Base-by-base conservation (phyloP, 371 early-diverging fungal species). In the Mortierella polycephala region DNA sequence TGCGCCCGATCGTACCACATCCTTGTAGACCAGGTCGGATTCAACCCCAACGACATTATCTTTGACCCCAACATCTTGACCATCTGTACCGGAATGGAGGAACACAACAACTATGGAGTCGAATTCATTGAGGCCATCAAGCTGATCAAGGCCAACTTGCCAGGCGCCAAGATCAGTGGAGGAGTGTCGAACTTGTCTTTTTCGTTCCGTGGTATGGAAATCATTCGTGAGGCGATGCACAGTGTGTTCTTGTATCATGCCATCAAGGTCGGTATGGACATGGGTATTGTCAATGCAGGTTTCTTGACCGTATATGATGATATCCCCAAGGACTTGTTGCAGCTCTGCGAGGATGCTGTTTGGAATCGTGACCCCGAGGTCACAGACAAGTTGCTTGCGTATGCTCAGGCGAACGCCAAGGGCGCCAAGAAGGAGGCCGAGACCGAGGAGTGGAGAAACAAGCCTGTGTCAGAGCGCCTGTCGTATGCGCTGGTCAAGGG, bases 241-340 rank as follows among this genome's bases (percentile, higher is more conserved):
- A 90, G 91, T 62, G 97, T 97, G 14, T 97, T 97, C 76, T 82
- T 96, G 76, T 97, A 92, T 83, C 96, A 97, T 71, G 89, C 96
- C 18, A 94, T 95, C 77, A 87, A 92, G 79, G 95, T 87, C 16
- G 96, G 96, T 18, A 93, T 97, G 94, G 96, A 96, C 81, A 96
- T 97, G 97, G 97, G 96, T 71, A 97, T 97, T 65, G 97, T 97
- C 71, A 96, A 96, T 81, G 94, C 96, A 12, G 97, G 96, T 69
- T 92, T 93, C 86, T 85, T 96, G 85, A 93, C 96, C 30, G 95
- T 96, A 60, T 96, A 97, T 69, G 96, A 95, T 74, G 96, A 96
- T 58, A 95, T 97, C 54, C 95, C 95, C 69, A 94, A 95, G 83
- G 96, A 96, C 74, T 83, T 97, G 57, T 81, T 96, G 50, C 82